Conservation (phyloP, 345 rosid genomes). For the Heritiera fomes region DNA sequence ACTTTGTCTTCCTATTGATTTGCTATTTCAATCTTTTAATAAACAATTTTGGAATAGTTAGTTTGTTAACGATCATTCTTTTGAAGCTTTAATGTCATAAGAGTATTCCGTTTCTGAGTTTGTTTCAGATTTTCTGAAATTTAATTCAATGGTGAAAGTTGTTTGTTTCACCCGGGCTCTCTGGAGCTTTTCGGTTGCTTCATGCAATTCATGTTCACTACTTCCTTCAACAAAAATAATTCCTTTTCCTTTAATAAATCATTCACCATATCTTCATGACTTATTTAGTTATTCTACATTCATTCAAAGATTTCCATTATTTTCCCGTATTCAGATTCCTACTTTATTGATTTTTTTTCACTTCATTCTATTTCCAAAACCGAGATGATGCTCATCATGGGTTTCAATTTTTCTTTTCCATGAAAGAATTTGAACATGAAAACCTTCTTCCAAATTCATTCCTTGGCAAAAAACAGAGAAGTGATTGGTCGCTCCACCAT, state of each 20-base stretch:
- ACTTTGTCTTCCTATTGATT: constrained; percentile 12
- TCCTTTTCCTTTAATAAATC: background rate
- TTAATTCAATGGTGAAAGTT: background rate
- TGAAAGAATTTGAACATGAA: background rate
- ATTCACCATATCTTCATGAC: constrained; percentile 6
- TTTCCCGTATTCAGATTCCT: background rate
- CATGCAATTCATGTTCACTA: background rate
- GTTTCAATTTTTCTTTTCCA: background rate
- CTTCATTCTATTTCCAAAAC: constrained; percentile 11
- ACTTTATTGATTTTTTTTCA: background rate
- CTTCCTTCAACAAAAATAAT: background rate
- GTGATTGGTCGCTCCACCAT: constrained; percentile 28
- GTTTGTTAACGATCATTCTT: constrained; percentile 2
- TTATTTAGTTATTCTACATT: background rate
- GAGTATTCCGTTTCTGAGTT: background rate
- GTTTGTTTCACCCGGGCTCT: background rate
- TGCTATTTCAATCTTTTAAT: background rate
- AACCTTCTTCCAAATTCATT: constrained; percentile 4
- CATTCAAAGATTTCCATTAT: background rate
- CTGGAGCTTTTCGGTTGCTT: constrained; percentile 5
- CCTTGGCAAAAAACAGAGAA: constrained; percentile 9
- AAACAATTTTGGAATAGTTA: background rate
- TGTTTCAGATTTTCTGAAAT: constrained; percentile 4
- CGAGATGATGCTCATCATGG: constrained; percentile 10
- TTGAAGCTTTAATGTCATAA: constrained; percentile 13